These are phyloP conservation scores for Allomyces javanicus DNA, from an alignment of 192 early-diverging fungal genomes.

Conservation along the genomic window DNA sequence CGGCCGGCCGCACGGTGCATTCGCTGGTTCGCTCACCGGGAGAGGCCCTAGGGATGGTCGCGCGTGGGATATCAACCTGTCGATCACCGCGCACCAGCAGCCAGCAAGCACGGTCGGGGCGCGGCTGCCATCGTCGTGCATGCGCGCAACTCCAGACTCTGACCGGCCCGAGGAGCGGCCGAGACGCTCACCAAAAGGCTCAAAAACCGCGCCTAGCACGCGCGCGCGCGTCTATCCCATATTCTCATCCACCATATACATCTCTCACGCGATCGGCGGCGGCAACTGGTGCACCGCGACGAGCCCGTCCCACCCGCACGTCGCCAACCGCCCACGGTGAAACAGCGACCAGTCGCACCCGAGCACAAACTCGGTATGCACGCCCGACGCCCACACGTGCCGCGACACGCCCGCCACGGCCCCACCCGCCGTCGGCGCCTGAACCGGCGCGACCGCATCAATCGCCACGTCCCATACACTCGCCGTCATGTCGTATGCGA, in stretches of 20 bases:
- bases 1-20: no score
- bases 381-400: constrained; percentile 51
- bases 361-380: constrained; percentile 89
- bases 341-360: constrained; percentile 87
- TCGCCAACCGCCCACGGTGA: constrained; percentile 65
- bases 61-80: no score
- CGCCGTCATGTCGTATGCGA: constrained; percentile 91
- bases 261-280: background rate
- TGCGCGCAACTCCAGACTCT: no score
- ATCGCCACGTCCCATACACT: constrained; percentile 64
- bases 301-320: constrained; percentile 90
- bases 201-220: no score
- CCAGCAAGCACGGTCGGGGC: no score
- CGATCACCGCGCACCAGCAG: no score
- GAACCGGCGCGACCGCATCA: background rate
- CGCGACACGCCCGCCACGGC: constrained; percentile 13
- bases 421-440: constrained; percentile 1
- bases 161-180: no score
- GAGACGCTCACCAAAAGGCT: no score
- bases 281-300: constrained; percentile 28
- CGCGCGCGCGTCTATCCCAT: no score
- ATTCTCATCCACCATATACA: background rate
- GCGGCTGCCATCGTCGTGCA: no score
- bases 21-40: no score
- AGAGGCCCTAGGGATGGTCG: no score